Conservation (phyloP, 2,329 filamentous ascomycete species). For the Diaporthe nobilis region DNA sequence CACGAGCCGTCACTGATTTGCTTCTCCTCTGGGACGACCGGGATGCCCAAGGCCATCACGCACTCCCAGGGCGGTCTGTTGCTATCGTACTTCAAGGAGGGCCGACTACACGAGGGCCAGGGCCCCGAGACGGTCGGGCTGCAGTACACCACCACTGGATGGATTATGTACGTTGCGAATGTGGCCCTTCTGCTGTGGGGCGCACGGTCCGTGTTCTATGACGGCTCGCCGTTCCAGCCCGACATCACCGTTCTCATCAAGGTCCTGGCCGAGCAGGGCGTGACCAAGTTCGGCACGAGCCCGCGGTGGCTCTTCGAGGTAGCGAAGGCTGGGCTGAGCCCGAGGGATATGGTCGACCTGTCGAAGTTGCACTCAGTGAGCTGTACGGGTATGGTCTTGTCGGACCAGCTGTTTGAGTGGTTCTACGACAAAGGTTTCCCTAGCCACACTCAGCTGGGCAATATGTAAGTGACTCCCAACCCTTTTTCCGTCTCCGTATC, state of each 20-base stretch:
- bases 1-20: constrained; percentile 83
- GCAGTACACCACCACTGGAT: constrained; percentile 79
- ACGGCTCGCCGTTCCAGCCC: constrained; percentile 85
- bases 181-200: constrained; percentile 73
- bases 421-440: constrained; percentile 81
- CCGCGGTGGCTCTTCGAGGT: constrained; percentile 84
- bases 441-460: constrained; percentile 74
- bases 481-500: not conserved
- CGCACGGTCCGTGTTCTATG: constrained; percentile 78
- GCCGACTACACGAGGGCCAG: constrained; percentile 62
- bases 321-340: constrained; percentile 73
- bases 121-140: constrained; percentile 58
- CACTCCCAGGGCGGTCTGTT: constrained; percentile 79
- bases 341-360: constrained; percentile 74
- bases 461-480: constrained; percentile 68
- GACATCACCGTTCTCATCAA: constrained; percentile 74
- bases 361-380: constrained; percentile 72
- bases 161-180: constrained; percentile 87
- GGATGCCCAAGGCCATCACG: constrained; percentile 87
- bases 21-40: constrained; percentile 87
- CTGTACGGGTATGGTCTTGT: constrained; percentile 86
- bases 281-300: constrained; percentile 81
- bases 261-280: constrained; percentile 72
- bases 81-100: constrained; percentile 71
- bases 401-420: constrained; percentile 85